Conservation (phyloP, 2,329 filamentous ascomycete genomes). For the Tolypocladium endophyticum region DNA sequence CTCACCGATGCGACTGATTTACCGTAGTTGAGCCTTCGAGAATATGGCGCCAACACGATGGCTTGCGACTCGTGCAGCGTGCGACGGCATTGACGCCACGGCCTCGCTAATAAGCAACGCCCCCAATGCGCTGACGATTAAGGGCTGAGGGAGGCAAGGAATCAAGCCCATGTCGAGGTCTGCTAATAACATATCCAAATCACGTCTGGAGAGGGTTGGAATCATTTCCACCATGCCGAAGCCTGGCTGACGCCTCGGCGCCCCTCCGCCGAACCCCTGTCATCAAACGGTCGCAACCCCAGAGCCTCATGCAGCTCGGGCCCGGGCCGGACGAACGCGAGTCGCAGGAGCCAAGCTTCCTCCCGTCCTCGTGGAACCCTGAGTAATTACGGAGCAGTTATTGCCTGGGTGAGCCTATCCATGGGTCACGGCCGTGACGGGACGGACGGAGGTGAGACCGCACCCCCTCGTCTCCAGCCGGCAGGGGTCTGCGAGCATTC, state of each 20-base stretch:
- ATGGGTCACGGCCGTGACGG: background rate
- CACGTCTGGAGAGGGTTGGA: background rate
- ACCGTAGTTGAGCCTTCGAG: background rate
- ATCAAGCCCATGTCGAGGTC: background rate
- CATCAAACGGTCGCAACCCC: background rate
- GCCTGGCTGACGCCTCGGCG: background rate
- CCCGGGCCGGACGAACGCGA: conserved; percentile 3
- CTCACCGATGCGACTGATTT: too few species aligned
- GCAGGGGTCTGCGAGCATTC: background rate
- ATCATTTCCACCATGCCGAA: background rate
- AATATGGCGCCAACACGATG: background rate
- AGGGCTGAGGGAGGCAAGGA: background rate
- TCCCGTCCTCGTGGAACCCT: background rate
- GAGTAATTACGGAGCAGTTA: background rate
- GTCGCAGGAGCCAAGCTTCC: background rate
- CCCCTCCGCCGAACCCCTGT: background rate
- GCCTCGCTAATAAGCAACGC: background rate
- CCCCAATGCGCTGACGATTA: background rate
- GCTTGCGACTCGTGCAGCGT: background rate
- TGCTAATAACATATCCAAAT: background rate
- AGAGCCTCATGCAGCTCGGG: background rate
- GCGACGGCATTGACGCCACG: background rate
- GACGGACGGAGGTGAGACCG: background rate
- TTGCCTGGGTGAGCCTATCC: background rate
- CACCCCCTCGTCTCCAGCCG: background rate